Conservation (phyloP, 208 protist species). For the Trypanosoma avium region DNA sequence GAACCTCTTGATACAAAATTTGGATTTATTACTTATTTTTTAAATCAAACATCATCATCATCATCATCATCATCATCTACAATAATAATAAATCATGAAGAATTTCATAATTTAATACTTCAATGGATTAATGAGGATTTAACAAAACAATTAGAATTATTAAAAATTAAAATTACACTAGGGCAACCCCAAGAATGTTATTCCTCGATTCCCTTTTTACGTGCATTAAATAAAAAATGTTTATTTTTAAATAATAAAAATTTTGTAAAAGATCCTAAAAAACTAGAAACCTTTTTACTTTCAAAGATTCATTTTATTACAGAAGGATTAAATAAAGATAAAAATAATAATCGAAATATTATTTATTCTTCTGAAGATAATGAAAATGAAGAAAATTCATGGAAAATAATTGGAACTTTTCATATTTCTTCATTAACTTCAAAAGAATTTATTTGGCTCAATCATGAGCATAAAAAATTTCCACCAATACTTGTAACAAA, state of each 20-base stretch:
- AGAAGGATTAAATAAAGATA: constrained; percentile 7
- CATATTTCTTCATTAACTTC: constrained; percentile 26
- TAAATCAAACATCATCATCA: constrained; percentile 24
- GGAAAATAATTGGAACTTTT: constrained; percentile 45
- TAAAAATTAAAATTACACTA: constrained; percentile 37
- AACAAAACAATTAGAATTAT: constrained; percentile 33
- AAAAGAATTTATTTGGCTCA: constrained; percentile 70
- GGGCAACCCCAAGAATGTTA: constrained; percentile 68
- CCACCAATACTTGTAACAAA: constrained; percentile 54
- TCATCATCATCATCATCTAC: constrained; percentile 12
- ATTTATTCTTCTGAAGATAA: constrained; percentile 1
- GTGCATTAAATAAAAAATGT: constrained; percentile 40
- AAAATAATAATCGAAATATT: not conserved
- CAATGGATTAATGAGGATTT: constrained; percentile 58
- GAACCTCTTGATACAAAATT: constrained; percentile 73
- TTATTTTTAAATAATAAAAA: constrained; percentile 41
- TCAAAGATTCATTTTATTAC: constrained; percentile 45
- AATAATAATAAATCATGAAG: constrained; percentile 1
- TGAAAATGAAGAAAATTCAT: constrained; percentile 6
- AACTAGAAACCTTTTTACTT: constrained; percentile 73
- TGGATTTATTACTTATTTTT: constrained; percentile 68
- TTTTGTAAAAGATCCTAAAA: constrained; percentile 36
- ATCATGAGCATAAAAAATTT: constrained; percentile 39
- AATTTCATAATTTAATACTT: constrained; percentile 38
- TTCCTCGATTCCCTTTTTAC: constrained; percentile 51